Evolutionary conservation across 331 rosid species (phyloP).

Genomic region (Quercus lobata): DNA sequence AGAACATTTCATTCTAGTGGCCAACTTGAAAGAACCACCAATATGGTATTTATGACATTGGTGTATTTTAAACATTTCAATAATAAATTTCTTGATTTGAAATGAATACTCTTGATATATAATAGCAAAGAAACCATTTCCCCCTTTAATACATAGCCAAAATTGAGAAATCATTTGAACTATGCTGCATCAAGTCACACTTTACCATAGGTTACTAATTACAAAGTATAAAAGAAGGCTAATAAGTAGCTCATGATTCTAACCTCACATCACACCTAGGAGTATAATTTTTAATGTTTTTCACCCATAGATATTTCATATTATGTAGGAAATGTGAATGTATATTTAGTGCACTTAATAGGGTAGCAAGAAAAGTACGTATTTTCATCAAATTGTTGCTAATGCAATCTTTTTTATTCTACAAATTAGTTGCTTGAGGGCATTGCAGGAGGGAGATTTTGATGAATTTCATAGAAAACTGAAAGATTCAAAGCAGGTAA

Average conservation of each 20-base stretch:
- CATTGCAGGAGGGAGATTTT: constrained; percentile 75
- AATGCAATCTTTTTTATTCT: constrained; percentile 6
- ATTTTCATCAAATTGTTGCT: not conserved
- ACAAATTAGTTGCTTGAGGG: constrained; percentile 73
- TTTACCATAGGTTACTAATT: not conserved
- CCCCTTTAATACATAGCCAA: not conserved
- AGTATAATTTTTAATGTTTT: not conserved
- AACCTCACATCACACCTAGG: not conserved
- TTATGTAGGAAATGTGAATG: not conserved
- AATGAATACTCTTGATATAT: not conserved
- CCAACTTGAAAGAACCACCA: too few relatives aligned
- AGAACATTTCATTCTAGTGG: too few relatives aligned
- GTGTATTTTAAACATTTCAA: not conserved
- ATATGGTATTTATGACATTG: too few relatives aligned
- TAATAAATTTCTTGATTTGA: not conserved
- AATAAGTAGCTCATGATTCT: not conserved
- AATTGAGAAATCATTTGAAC: not conserved
- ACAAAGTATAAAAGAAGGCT: not conserved
- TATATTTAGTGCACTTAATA: not conserved
- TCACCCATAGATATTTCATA: not conserved
- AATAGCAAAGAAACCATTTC: not conserved
- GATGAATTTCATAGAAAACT: constrained; percentile 53
- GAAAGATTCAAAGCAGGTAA: constrained; percentile 84
- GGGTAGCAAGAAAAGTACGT: not conserved
- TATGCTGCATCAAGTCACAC: not conserved